Conservation (phyloP, 306 rosid genomes). For the Medicago truncatula region MtrunA17r5.0-ANR NC_053044.1:51081501-51082000, state of each 20-base stretch:
- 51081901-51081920: not conserved
- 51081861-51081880: not conserved
- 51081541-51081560: slow-evolving; percentile 41
- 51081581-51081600: slow-evolving; percentile 35
- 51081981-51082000: too few relatives aligned
- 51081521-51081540: slow-evolving; percentile 47
- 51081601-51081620: slow-evolving; percentile 32
- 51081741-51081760: slow-evolving; percentile 50
- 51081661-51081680: slow-evolving; percentile 43
- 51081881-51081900: not conserved
- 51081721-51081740: slow-evolving; percentile 23
- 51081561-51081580: slow-evolving; percentile 32
- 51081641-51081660: slow-evolving; percentile 42
- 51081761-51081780: slow-evolving; percentile 33
- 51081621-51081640: slow-evolving; percentile 38
- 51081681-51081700: slow-evolving; percentile 35
- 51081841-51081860: too few relatives aligned
- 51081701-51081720: slow-evolving; percentile 35
- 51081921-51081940: slow-evolving; percentile 7
- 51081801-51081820: slow-evolving; percentile 18
- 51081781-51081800: slow-evolving; percentile 28
- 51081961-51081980: too few relatives aligned
- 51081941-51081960: not conserved
- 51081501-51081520: slow-evolving; percentile 74
- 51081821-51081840: slow-evolving; percentile 32